Evolutionary conservation across 352 stramenopile genomes (phyloP).

Genomic region (Globisporangium cystogenes): DNA sequence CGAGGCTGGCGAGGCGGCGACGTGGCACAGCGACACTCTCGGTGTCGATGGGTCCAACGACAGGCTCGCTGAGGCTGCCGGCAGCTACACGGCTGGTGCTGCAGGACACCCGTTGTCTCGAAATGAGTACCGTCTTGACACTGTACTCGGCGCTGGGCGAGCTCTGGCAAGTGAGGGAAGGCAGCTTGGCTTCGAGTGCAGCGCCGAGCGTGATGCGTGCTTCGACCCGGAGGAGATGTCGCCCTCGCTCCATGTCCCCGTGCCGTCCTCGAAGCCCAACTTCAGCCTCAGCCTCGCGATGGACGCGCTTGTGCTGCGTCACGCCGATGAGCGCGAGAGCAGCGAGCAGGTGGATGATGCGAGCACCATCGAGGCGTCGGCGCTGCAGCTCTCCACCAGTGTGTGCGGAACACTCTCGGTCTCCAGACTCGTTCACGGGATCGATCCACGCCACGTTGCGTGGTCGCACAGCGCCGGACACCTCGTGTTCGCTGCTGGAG

Average conservation of each 20-base stretch:
- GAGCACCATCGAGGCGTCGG: neutral
- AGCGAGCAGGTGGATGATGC: neutral
- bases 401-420: constrained; percentile 1
- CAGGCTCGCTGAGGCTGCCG: neutral
- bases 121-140: neutral
- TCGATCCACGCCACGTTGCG: constrained; percentile 12
- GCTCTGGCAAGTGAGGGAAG: neutral
- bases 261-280: constrained; percentile 24
- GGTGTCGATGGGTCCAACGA: constrained; percentile 5
- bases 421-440: constrained; percentile 4
- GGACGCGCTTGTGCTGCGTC: constrained; percentile 24
- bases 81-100: neutral
- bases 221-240: constrained; percentile 12
- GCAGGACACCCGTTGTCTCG: neutral
- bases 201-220: neutral
- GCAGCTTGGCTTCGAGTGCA: neutral
- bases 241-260: constrained; percentile 11
- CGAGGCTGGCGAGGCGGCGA: constrained; percentile 2
- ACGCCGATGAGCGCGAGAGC: neutral
- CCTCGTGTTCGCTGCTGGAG: constrained; percentile 18
- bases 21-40: neutral
- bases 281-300: constrained; percentile 27
- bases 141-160: neutral
- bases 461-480: constrained; percentile 32
- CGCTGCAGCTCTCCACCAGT: constrained; percentile 3